These are phyloP conservation scores for Penicillium fuscoglaucum DNA, from an alignment of 2,329 filamentous ascomycete species.

Conservation along the genomic window DNA sequence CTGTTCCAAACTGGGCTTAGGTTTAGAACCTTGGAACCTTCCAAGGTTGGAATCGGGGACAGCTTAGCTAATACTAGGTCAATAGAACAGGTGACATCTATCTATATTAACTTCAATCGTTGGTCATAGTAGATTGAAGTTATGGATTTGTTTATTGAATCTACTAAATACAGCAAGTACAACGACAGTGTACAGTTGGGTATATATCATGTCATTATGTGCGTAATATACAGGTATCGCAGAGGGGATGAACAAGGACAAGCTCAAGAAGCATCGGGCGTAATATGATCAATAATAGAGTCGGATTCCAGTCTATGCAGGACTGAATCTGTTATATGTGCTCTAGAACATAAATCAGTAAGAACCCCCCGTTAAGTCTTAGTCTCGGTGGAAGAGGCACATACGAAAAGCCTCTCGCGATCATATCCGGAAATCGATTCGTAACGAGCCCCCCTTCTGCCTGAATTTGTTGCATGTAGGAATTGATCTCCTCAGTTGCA, in stretches of 20 bases:
- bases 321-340: not conserved
- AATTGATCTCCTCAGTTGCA: constrained; percentile 6
- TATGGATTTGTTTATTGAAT: too few species aligned
- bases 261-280: not conserved
- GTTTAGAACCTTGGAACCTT: too few species aligned
- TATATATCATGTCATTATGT: not conserved
- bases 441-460: not conserved
- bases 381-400: not conserved
- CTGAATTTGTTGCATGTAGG: not conserved
- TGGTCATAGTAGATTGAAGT: too few species aligned
- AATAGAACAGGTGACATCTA: too few species aligned
- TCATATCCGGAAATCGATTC: constrained; percentile 9
- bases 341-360: not conserved
- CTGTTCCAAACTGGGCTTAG: too few species aligned
- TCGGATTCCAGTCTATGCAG: not conserved
- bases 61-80: too few species aligned
- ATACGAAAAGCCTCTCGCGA: constrained; percentile 4
- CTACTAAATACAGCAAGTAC: not conserved
- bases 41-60: too few species aligned
- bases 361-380: too few species aligned
- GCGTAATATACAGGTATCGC: not conserved
- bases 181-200: not conserved
- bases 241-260: too few species aligned
- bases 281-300: not conserved
- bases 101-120: too few species aligned